A percentile compares a stretch with the other conserved stretches of the same genome.
Evolutionary conservation across 345 rosid genomes (phyloP).

Genomic region (Noccaea bulbosa): DNA sequence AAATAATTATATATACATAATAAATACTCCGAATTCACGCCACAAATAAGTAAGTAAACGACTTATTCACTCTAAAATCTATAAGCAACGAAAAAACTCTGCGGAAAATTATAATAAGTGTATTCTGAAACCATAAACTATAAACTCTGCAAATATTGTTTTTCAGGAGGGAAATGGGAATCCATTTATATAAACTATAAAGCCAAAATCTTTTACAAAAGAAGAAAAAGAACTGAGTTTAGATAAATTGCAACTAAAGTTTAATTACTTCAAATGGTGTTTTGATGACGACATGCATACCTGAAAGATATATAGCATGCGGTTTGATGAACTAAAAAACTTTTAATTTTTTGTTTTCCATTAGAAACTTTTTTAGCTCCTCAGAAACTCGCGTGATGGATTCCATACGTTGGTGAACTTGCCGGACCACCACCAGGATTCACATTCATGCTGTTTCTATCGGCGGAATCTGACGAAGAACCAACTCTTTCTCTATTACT

Average conservation of each 20-base stretch:
- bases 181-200: conserved; percentile 39
- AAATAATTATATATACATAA: background rate
- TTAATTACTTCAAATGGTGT: conserved; percentile 42
- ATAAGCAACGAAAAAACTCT: background rate
- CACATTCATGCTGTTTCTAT: conserved; percentile 43
- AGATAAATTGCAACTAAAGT: conserved; percentile 40
- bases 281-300: conserved; percentile 41
- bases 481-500: conserved; percentile 41
- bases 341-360: background rate
- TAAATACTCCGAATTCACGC: conserved; percentile 35
- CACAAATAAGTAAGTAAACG: background rate
- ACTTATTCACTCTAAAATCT: background rate
- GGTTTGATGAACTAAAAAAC: conserved; percentile 26
- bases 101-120: background rate
- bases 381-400: conserved; percentile 46
- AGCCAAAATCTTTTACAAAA: conserved; percentile 41
- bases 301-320: conserved; percentile 41
- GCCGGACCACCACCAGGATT: conserved; percentile 47
- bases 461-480: conserved; percentile 52
- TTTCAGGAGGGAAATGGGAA: conserved; percentile 9
- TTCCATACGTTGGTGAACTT: conserved; percentile 45
- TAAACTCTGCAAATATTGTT: conserved; percentile 2
- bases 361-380: background rate
- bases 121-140: conserved; percentile 14
- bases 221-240: conserved; percentile 27